Percentiles rank a stretch among this genome's conserved stretches.
Conservation (phyloP, 2,329 filamentous ascomycete genomes). For the Nemania sp. region DNA sequence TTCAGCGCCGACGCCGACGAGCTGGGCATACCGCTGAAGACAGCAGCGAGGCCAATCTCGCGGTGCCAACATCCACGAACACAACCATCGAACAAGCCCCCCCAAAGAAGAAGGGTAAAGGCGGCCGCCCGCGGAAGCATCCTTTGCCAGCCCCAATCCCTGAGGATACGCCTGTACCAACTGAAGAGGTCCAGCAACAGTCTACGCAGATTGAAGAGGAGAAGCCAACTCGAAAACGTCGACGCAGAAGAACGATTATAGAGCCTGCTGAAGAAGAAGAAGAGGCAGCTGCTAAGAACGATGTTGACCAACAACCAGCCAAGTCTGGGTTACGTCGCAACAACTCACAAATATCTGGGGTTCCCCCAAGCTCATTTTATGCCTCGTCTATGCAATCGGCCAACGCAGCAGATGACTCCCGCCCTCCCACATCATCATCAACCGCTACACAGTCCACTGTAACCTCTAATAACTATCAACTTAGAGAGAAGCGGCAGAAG, state of each 20-base stretch:
- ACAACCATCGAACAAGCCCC: constrained; percentile 42
- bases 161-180: constrained; percentile 38
- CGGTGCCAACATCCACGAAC: constrained; percentile 28
- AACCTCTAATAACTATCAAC: constrained; percentile 64
- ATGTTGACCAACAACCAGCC: constrained; percentile 23
- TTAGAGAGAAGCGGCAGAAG: constrained; percentile 67
- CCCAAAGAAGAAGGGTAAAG: constrained; percentile 50
- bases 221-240: constrained; percentile 47
- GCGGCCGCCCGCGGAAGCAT: constrained; percentile 50
- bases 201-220: constrained; percentile 32
- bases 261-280: constrained; percentile 36
- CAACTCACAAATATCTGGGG: constrained; percentile 50
- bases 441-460: constrained; percentile 62
- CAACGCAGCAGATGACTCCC: constrained; percentile 58
- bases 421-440: constrained; percentile 66
- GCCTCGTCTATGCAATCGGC: constrained; percentile 53
- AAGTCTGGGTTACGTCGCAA: constrained; percentile 38
- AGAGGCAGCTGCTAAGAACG: constrained; percentile 36
- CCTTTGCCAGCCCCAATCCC: constrained; percentile 42
- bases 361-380: constrained; percentile 57
- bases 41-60: constrained; percentile 37
- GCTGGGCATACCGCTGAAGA: constrained; percentile 43
- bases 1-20: constrained; percentile 48
- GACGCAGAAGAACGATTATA: constrained; percentile 36
- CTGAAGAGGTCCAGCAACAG: constrained; percentile 35